Percentiles rank a stretch among this genome's conserved stretches.
phyloP scores from a whole-genome alignment of 2,329 filamentous ascomycete genomes.

The Escovopsis sp. region DNA sequence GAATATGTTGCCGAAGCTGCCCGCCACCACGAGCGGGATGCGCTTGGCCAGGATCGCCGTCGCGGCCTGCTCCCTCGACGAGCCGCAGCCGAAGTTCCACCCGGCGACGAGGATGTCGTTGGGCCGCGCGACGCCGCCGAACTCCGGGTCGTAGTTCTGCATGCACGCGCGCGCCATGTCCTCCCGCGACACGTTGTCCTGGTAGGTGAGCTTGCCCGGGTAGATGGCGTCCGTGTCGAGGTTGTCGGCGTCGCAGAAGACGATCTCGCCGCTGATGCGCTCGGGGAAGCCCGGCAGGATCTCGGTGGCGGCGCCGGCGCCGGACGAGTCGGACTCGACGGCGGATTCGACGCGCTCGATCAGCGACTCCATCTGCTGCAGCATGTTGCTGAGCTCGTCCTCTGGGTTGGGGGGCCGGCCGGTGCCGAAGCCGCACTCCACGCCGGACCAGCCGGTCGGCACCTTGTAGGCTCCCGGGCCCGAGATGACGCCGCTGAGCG shows the following conservation, averaged over 20 bases:
- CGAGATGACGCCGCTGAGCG: constrained; percentile 53
- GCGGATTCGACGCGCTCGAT: constrained; percentile 6
- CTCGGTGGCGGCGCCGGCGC: constrained; percentile 20
- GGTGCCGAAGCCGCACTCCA: constrained; percentile 44
- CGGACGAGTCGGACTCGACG: constrained; percentile 5
- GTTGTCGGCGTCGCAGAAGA: constrained; percentile 70
- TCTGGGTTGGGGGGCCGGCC: constrained; percentile 52
- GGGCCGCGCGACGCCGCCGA: constrained; percentile 44
- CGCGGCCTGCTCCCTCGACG: constrained; percentile 67
- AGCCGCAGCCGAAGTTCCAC: constrained; percentile 80
- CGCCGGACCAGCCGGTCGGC: constrained; percentile 37
- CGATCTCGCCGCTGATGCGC: constrained; percentile 67
- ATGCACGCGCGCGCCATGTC: constrained; percentile 85
- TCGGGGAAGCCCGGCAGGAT: constrained; percentile 79
- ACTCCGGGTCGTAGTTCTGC: constrained; percentile 77
- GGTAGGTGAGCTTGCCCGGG: constrained; percentile 82
- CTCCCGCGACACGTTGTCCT: constrained; percentile 61
- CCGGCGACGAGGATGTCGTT: constrained; percentile 74
- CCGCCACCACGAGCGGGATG: constrained; percentile 66
- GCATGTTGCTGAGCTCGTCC: constrained; percentile 55
- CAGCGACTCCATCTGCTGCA: constrained; percentile 34
- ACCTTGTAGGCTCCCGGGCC: constrained; percentile 67
- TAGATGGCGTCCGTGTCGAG: constrained; percentile 91
- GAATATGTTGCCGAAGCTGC: constrained; percentile 77
- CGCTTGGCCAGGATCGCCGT: constrained; percentile 71